These are phyloP conservation scores for Russula sp. DNA, from an alignment of 768 basidiomycete genomes.

Conservation along the genomic window DNA sequence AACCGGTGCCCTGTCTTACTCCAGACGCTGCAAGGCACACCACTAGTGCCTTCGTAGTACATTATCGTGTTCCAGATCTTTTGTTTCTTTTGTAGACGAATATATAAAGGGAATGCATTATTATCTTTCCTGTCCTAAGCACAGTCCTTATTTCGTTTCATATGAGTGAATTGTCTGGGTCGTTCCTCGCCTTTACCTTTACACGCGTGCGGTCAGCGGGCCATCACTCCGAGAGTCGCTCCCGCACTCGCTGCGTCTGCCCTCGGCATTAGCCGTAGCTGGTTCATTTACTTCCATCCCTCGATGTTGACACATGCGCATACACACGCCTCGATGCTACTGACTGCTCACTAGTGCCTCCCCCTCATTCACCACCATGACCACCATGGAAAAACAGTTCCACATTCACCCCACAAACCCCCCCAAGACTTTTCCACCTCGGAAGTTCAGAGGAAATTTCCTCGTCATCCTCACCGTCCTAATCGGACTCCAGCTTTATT, in stretches of 20 bases:
- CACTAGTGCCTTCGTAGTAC: conserved; percentile 9
- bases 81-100: conserved; percentile 24
- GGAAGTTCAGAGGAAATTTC: conserved; percentile 12
- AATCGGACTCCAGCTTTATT: conserved; percentile 16
- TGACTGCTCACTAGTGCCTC: background rate
- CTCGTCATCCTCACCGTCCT: conserved; percentile 11
- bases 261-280: conserved; percentile 1
- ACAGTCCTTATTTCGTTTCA: background rate
- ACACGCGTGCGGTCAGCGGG: background rate
- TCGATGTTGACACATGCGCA: background rate
- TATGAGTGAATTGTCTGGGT: background rate
- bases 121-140: background rate
- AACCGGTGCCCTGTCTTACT: conserved; percentile 9
- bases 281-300: background rate
- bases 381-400: conserved; percentile 20
- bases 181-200: background rate
- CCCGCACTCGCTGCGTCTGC: background rate
- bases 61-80: conserved; percentile 16
- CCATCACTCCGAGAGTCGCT: conserved; percentile 1
- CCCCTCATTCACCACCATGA: background rate
- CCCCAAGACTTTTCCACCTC: conserved; percentile 2
- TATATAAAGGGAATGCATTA: background rate
- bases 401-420: conserved; percentile 7
- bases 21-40: background rate
- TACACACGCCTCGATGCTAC: background rate